phyloP scores from a whole-genome alignment of 2,329 filamentous ascomycete genomes.

The Colletotrichum cuscutae region DNA sequence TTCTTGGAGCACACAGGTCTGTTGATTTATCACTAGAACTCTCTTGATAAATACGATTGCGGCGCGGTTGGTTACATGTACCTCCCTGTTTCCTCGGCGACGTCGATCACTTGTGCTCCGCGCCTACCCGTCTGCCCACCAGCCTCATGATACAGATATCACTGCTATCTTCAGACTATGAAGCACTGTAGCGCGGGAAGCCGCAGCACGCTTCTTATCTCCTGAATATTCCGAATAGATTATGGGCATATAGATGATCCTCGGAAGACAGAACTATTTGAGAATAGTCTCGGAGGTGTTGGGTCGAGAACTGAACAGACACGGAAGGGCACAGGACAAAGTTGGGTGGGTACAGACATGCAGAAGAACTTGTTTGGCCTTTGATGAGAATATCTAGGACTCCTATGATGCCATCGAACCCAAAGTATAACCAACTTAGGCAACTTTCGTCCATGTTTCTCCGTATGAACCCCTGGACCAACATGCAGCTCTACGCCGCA shows the following conservation, averaged over 20 bases:
- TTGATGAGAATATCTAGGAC: background rate
- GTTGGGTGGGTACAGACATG: background rate
- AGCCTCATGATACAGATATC: background rate
- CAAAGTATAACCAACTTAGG: background rate
- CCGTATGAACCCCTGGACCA: background rate
- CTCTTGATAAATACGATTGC: background rate
- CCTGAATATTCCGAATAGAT: background rate
- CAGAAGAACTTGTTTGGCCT: background rate
- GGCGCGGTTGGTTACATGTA: background rate
- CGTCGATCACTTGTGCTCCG: background rate
- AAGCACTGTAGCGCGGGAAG: background rate
- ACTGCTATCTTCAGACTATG: background rate
- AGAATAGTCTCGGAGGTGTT: background rate
- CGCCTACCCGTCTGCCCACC: background rate
- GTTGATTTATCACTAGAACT: background rate
- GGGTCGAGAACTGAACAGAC: background rate
- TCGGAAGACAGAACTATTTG: background rate
- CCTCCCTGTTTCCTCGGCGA: background rate
- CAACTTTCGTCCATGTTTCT: background rate
- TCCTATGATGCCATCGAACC: background rate
- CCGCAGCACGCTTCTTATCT: background rate
- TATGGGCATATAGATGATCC: background rate
- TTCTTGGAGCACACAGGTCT: background rate
- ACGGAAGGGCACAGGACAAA: background rate
- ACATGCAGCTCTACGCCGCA: background rate